A percentile compares a stretch with the other conserved stretches of the same genome.
Conservation (phyloP, 176 grass and related monocot species). For the Oryza meyeriana region DNA sequence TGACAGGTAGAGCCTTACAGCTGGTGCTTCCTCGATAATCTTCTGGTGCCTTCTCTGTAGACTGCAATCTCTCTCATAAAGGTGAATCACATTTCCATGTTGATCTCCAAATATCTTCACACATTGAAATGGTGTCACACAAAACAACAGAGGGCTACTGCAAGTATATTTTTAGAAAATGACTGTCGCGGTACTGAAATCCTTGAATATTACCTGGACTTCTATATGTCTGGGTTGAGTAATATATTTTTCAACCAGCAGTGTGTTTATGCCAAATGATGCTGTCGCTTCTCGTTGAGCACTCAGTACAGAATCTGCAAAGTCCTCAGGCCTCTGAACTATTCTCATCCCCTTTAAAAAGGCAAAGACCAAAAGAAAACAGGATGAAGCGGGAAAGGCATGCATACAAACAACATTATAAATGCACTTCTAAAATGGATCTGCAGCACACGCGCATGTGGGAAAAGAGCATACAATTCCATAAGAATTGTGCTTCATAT, state of each 20-base stretch:
- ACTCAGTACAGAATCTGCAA: conserved; percentile 68
- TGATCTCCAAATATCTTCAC: conserved; percentile 88
- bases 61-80: conserved; percentile 97
- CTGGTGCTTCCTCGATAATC: conserved; percentile 96
- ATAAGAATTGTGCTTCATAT: neutral
- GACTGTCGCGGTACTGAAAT: neutral
- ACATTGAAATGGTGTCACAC: neutral
- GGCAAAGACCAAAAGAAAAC: neutral
- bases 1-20: conserved; percentile 53
- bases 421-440: neutral
- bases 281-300: conserved; percentile 89
- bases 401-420: neutral
- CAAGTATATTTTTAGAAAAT: neutral
- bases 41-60: conserved; percentile 98
- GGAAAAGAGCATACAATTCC: neutral
- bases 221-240: conserved; percentile 91
- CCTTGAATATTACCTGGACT: conserved; percentile 65
- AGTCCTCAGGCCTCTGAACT: conserved; percentile 68
- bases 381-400: neutral
- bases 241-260: conserved; percentile 93
- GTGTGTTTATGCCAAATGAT: conserved; percentile 81
- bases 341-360: conserved; percentile 94
- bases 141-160: conserved; percentile 4
- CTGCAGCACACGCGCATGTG: no score
- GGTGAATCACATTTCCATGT: conserved; percentile 85